Base-by-base conservation (phyloP, 176 grass and related monocot genomes). In the Raddia distichophylla region DNA sequence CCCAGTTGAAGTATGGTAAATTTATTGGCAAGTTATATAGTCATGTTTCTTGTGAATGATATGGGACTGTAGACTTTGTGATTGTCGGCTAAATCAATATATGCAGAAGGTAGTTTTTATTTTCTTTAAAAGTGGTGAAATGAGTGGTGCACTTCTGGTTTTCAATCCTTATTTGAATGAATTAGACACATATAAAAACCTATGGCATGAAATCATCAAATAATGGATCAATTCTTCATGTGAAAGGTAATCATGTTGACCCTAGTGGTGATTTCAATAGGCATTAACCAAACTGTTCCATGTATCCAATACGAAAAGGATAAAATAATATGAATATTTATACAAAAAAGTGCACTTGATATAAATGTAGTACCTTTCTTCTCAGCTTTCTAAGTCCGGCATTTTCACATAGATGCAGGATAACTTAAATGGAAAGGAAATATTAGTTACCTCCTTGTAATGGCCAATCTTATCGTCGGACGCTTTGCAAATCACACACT, bases 391-490 rank as follows among this genome's bases (percentile, higher is more conserved):
- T 18, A 59, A 74, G 13, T 44, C 72, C 5, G 74, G 19, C 33
- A 82, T 50, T 64, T 69, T 53, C 67, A 82, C 7, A 79, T 49
- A 62, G 46, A 86, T 53, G 77, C 34, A 78, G 45, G 7, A 18
- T 11, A 78, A 11, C 16, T 57, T 65, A 87, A 75, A 87, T 8
- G 10, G 89, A 84, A 84, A 60, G 64, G 49, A 66, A 86, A 65
- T 60, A 78, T 69, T 8, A 83, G 74, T 90, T 84, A 85, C 95
- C 95, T 95, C 88, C 88, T 95, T 81, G 20, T 89, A 71, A 88
- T 91, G 90, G 74, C 51, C 79, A 91, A 74, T 75, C 87, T 95
- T 93, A 84, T 95, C 95, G 59, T 89, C 78, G 82, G 77, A 78
- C 64, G 86, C 61, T 88, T 83, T 87, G 49, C 84, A 84, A 80